phyloP scores from a whole-genome alignment of 495 filamentous ascomycete species.

The Daldinia vernicosa region DNA sequence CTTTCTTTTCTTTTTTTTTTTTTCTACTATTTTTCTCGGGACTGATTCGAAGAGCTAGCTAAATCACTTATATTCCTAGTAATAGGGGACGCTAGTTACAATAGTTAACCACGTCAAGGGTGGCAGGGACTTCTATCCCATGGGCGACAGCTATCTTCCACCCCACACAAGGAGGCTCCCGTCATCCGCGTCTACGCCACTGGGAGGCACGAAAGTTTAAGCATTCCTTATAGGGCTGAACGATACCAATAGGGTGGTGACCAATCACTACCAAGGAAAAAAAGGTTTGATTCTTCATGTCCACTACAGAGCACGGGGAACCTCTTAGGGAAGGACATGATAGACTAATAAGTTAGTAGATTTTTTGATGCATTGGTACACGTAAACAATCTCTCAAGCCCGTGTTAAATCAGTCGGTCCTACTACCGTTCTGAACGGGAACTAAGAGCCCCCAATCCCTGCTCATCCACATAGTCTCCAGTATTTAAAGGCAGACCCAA shows the following conservation, averaged over 20 bases:
- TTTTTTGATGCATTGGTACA: background rate
- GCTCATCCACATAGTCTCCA: background rate
- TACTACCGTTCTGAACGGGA: background rate
- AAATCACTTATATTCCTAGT: background rate
- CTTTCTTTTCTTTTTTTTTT: background rate
- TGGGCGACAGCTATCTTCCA: background rate
- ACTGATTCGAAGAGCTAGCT: background rate
- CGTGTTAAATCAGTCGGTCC: background rate
- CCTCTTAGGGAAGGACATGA: background rate
- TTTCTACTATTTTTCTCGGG: background rate
- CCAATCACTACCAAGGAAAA: background rate
- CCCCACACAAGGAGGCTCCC: background rate
- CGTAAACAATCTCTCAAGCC: background rate
- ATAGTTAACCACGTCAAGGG: background rate
- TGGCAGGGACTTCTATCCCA: background rate
- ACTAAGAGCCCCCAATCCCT: background rate
- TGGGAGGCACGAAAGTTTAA: background rate
- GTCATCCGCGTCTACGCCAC: background rate
- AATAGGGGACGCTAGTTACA: background rate
- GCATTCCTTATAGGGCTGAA: background rate
- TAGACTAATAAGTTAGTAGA: background rate
- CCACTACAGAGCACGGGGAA: background rate
- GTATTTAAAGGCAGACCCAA: background rate
- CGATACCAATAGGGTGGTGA: background rate
- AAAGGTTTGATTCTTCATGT: background rate